Conservation (phyloP, 179 eudicot genomes). For the Monotropa hypopitys region DNA sequence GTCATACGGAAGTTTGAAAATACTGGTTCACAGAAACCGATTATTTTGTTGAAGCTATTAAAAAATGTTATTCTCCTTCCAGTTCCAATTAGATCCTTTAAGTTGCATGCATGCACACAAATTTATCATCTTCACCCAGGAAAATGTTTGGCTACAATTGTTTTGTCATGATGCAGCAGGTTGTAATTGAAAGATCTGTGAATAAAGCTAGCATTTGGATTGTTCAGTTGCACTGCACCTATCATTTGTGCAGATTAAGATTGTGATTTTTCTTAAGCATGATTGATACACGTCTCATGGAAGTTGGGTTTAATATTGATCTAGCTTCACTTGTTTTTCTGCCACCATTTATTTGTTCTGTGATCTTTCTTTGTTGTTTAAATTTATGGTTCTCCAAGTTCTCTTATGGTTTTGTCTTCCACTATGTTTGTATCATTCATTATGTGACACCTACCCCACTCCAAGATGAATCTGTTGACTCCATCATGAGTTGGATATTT, state of each 20-base stretch:
- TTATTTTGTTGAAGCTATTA: neutral
- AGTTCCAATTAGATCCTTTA: neutral
- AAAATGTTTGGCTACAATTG: neutral
- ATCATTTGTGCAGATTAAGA: neutral
- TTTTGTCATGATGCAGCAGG: neutral
- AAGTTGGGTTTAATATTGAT: neutral
- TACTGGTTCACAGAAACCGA: neutral
- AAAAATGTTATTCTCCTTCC: neutral
- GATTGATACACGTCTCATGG: neutral
- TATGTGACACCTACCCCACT: neutral
- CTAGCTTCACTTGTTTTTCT: neutral
- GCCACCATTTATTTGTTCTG: neutral
- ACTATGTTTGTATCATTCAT: neutral
- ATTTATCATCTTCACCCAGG: neutral
- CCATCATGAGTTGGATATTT: neutral
- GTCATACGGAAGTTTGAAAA: neutral
- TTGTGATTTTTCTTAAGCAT: neutral
- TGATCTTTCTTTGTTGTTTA: neutral
- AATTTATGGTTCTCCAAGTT: neutral
- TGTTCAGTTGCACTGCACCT: neutral
- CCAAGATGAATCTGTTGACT: neutral
- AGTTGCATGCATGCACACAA: neutral
- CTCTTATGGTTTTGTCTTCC: neutral
- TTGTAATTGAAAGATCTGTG: conserved; percentile 3
- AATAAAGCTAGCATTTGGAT: neutral